A percentile compares a stretch with the other conserved stretches of the same genome.
These are phyloP conservation scores for Ustilago loliicola DNA, from an alignment of 1,284 basidiomycete species.

Conservation along the genomic window DNA sequence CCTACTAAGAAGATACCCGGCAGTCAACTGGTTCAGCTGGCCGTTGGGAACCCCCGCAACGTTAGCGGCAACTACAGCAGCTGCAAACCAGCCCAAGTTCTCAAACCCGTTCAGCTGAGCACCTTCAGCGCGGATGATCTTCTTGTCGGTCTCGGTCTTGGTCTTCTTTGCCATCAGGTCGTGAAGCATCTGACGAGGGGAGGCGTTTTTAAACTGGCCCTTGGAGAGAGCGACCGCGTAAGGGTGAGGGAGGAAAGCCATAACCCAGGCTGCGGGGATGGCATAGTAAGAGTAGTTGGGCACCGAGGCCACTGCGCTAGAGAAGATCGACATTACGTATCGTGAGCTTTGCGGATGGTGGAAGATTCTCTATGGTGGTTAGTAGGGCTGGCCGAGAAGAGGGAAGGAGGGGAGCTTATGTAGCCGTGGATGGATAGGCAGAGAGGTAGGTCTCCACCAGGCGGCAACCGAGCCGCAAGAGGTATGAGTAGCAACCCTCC, in stretches of 20 bases:
- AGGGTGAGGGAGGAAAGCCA: conserved; percentile 42
- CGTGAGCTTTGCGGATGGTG: background rate
- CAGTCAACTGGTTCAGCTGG: conserved; percentile 54
- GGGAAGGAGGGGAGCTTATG: background rate
- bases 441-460: background rate
- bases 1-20: conserved; percentile 51
- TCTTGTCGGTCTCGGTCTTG: conserved; percentile 43
- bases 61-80: conserved; percentile 58
- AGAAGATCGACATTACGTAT: conserved; percentile 29
- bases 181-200: conserved; percentile 43
- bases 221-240: conserved; percentile 18
- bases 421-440: background rate
- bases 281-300: conserved; percentile 49
- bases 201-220: conserved; percentile 33
- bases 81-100: conserved; percentile 41
- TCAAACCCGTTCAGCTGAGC: conserved; percentile 47
- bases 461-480: conserved; percentile 1
- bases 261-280: conserved; percentile 41
- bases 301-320: conserved; percentile 12
- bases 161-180: conserved; percentile 44
- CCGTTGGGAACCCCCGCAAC: conserved; percentile 51
- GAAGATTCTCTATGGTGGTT: background rate
- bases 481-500: no score
- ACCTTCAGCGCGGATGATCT: conserved; percentile 47
- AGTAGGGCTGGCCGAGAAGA: background rate